Percentiles rank a stretch among this genome's conserved stretches.
Conservation (phyloP, 2,329 filamentous ascomycete genomes). For the Fusarium incarnatum region DNA sequence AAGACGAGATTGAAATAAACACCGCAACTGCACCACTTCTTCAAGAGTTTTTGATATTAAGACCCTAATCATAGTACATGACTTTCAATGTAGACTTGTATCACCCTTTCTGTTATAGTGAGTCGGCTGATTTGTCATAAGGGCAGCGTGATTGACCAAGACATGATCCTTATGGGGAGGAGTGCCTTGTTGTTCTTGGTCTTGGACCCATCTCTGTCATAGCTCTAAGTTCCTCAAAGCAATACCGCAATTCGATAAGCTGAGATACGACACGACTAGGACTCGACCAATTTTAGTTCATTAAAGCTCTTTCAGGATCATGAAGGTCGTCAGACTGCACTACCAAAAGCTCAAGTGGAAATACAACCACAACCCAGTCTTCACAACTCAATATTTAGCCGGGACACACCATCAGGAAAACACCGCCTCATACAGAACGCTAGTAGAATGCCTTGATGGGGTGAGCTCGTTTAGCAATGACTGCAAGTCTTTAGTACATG, state of each 20-base stretch:
- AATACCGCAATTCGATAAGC: not conserved
- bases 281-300: not conserved
- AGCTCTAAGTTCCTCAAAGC: not conserved
- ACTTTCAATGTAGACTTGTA: not conserved
- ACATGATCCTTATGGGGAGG: not conserved
- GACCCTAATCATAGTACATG: not conserved
- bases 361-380: not conserved
- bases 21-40: not conserved
- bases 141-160: not conserved
- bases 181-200: not conserved
- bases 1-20: too few relatives aligned
- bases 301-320: not conserved
- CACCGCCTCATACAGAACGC: conserved; percentile 1
- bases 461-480: not conserved
- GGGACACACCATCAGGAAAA: conserved; percentile 2
- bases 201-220: not conserved
- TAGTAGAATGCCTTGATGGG: not conserved
- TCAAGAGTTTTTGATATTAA: not conserved
- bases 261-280: not conserved
- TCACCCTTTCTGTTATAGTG: not conserved
- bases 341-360: not conserved
- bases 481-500: not conserved
- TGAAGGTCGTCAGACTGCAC: not conserved
- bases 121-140: not conserved
- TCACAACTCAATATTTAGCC: conserved; percentile 8